A percentile compares a stretch with the other conserved stretches of the same genome.
phyloP scores from a whole-genome alignment of 176 grass and related monocot species.

The Musa schizocarpa region DNA sequence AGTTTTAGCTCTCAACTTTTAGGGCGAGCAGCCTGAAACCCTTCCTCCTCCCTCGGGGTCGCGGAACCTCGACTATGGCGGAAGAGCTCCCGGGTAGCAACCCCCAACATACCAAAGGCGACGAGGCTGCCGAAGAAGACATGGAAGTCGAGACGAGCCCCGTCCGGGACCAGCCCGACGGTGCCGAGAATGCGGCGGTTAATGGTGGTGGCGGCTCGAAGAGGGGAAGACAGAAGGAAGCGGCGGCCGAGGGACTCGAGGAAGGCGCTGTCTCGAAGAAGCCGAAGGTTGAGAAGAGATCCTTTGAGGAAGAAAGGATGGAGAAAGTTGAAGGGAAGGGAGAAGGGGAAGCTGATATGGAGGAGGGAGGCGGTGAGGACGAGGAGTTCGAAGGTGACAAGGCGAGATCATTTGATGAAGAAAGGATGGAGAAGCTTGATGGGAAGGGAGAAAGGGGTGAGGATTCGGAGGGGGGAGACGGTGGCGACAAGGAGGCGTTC shows the following conservation, averaged over 20 bases:
- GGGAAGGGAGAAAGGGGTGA: slow-evolving; percentile 15
- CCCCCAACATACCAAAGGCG: neutral
- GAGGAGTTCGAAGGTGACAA: neutral
- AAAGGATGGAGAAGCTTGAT: slow-evolving; percentile 11
- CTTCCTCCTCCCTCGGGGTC: neutral
- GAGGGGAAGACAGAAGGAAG: neutral
- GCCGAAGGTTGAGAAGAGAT: neutral
- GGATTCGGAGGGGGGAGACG: neutral
- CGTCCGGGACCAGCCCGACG: neutral
- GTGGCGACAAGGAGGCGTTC: neutral
- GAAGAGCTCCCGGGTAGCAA: neutral
- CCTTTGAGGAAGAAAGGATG: neutral
- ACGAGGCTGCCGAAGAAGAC: neutral
- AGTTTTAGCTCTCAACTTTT: no score
- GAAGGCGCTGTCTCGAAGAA: neutral
- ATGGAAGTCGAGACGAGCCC: neutral
- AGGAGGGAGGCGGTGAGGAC: neutral
- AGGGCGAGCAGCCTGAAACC: neutral
- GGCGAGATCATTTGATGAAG: slow-evolving; percentile 24
- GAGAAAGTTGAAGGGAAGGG: neutral
- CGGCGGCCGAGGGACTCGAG: neutral
- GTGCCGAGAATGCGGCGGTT: neutral
- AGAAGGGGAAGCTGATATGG: neutral
- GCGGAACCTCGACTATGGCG: slow-evolving; percentile 2
- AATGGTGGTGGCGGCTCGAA: no score